phyloP scores from a whole-genome alignment of 2,329 filamentous ascomycete species.

The Onygenales sp. region DNA sequence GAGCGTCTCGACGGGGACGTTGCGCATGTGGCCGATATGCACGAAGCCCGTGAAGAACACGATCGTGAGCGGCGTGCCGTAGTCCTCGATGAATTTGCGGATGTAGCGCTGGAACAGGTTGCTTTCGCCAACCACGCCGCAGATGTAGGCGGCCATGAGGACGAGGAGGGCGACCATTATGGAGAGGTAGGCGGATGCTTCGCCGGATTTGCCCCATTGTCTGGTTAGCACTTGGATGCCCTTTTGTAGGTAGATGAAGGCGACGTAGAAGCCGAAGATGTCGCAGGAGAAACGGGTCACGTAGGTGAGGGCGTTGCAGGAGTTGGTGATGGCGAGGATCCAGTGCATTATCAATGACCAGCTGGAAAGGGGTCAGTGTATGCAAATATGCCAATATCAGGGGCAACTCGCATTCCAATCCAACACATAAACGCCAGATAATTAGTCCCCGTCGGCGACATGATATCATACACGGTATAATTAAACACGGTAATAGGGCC shows the following conservation, averaged over 20 bases:
- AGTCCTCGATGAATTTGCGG: constrained; percentile 78
- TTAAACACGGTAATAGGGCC: constrained; percentile 91
- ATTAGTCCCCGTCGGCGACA: constrained; percentile 64
- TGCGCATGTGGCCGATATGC: constrained; percentile 72
- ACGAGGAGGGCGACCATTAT: constrained; percentile 68
- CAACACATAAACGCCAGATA: constrained; percentile 88
- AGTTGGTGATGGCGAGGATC: constrained; percentile 72
- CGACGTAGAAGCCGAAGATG: constrained; percentile 89
- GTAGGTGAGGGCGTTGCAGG: constrained; percentile 79
- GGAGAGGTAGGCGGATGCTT: constrained; percentile 64
- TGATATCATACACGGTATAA: constrained; percentile 88
- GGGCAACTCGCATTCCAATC: constrained; percentile 61
- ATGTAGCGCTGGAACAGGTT: constrained; percentile 65
- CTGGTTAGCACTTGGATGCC: constrained; percentile 75
- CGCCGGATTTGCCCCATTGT: constrained; percentile 53
- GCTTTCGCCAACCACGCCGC: constrained; percentile 60
- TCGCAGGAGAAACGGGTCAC: constrained; percentile 89
- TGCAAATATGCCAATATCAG: neutral
- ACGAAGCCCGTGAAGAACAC: constrained; percentile 88
- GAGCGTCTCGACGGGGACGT: constrained; percentile 58
- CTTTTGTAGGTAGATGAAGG: constrained; percentile 85
- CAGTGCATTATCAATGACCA: constrained; percentile 82
- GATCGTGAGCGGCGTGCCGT: constrained; percentile 72
- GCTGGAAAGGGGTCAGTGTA: constrained; percentile 27
- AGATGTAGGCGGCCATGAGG: constrained; percentile 65